Conservation (phyloP, 768 basidiomycete genomes). For the Suillus variegatus region DNA sequence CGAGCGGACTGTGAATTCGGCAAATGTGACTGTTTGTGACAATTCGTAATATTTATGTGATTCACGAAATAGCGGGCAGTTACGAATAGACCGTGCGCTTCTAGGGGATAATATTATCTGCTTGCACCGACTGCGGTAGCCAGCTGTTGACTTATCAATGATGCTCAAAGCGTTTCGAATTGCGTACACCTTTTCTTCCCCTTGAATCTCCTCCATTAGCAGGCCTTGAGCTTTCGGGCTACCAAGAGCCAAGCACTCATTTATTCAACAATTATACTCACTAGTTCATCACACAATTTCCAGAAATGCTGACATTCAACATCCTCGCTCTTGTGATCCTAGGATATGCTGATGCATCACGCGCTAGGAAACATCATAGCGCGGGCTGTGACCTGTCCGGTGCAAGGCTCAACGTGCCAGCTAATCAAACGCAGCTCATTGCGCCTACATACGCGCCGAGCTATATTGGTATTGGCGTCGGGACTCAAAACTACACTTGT, state of each 20-base stretch:
- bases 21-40: too few species aligned
- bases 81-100: too few species aligned
- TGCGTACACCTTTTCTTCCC: not conserved
- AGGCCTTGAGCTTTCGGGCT: not conserved
- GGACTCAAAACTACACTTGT: conserved; percentile 61
- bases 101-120: too few species aligned
- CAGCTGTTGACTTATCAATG: not conserved
- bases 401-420: conserved; percentile 27
- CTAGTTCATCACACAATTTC: not conserved
- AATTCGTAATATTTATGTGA: too few species aligned
- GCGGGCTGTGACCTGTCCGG: conserved; percentile 24
- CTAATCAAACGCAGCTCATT: conserved; percentile 34
- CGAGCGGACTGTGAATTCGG: too few species aligned
- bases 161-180: not conserved
- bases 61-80: too few species aligned
- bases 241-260: not conserved
- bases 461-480: conserved; percentile 48
- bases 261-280: not conserved
- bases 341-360: not conserved
- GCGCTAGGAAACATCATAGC: not conserved
- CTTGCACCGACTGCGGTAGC: too few species aligned
- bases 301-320: conserved; percentile 1
- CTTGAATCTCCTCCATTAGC: not conserved
- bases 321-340: conserved; percentile 3
- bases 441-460: conserved; percentile 36